Evolutionary conservation across 2,329 filamentous ascomycete genomes (phyloP).

Genomic region (Penicillium olsonii): DNA sequence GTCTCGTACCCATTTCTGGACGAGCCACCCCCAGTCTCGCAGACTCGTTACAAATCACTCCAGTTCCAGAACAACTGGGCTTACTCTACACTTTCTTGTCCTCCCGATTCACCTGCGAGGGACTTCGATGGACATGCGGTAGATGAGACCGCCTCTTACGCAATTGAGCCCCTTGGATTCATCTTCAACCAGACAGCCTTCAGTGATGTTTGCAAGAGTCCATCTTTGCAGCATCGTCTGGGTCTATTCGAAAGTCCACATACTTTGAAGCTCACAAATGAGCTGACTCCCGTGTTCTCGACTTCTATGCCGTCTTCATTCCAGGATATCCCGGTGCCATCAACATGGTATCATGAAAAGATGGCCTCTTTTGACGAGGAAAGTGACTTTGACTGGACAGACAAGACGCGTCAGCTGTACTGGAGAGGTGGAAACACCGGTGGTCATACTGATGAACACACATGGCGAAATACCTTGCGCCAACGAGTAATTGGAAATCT

Average conservation of each 20-base stretch:
- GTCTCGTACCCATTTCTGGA: not conserved
- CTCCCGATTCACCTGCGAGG: slow-evolving; percentile 13
- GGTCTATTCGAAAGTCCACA: slow-evolving; percentile 12
- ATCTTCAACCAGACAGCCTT: slow-evolving; percentile 12
- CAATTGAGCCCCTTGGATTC: slow-evolving; percentile 8
- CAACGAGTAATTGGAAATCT: slow-evolving; percentile 77
- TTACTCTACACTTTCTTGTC: slow-evolving; percentile 10
- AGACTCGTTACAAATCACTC: slow-evolving; percentile 12
- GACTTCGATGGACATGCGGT: slow-evolving; percentile 1
- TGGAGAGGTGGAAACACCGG: slow-evolving; percentile 91
- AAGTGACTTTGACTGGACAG: slow-evolving; percentile 4
- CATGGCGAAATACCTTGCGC: slow-evolving; percentile 81
- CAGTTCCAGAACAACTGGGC: slow-evolving; percentile 16
- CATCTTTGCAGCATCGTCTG: slow-evolving; percentile 9
- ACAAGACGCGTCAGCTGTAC: slow-evolving; percentile 71
- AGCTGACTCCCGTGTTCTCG: slow-evolving; percentile 14
- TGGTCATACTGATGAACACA: slow-evolving; percentile 78
- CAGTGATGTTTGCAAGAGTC: slow-evolving; percentile 13
- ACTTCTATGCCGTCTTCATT: slow-evolving; percentile 14
- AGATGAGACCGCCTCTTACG: slow-evolving; percentile 2
- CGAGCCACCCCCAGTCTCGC: not conserved
- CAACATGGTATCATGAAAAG: slow-evolving; percentile 12
- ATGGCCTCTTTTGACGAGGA: slow-evolving; percentile 3
- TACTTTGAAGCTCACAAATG: slow-evolving; percentile 11
- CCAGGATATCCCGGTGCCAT: slow-evolving; percentile 18